phyloP scores from a whole-genome alignment of 805 yeast genomes.

The Metschnikowia amazonensis region DNA sequence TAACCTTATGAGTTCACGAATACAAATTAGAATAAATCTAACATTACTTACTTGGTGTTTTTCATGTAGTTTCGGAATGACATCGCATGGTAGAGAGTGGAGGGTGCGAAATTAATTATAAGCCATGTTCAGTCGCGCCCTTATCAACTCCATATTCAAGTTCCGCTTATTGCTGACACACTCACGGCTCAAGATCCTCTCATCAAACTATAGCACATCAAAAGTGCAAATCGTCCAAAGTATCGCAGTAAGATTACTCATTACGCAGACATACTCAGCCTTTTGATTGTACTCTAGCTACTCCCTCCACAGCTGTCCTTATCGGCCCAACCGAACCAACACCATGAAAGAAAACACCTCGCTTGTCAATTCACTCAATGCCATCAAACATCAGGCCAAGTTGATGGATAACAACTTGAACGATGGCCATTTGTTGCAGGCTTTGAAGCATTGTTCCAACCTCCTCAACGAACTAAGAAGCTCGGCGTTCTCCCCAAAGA shows the following conservation, averaged over 20 bases:
- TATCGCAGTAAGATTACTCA: not conserved
- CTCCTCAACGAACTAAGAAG: constrained; percentile 80
- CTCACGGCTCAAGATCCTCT: not conserved
- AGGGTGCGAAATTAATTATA: not conserved
- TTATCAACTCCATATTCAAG: not conserved
- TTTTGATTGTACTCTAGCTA: not conserved
- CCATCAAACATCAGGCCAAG: constrained; percentile 64
- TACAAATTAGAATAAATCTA: no score
- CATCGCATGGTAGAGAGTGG: not conserved
- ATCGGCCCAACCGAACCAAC: not conserved
- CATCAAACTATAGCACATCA: not conserved
- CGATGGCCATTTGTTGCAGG: constrained; percentile 69
- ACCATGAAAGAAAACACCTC: constrained; percentile 11
- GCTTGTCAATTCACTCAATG: constrained; percentile 24
- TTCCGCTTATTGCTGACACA: not conserved
- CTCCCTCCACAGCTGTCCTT: not conserved
- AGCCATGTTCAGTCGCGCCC: constrained; percentile 1
- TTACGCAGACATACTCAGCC: not conserved
- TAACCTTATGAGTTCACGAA: no score
- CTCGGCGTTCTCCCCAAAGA: constrained; percentile 73
- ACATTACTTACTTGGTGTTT: no score
- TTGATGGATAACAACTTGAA: constrained; percentile 76
- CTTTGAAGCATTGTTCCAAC: constrained; percentile 80
- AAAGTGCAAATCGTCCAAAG: not conserved
- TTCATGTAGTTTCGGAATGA: no score